Evolutionary conservation across 495 filamentous ascomycete species (phyloP).

Genomic region (Penicillium robsamsonii): DNA sequence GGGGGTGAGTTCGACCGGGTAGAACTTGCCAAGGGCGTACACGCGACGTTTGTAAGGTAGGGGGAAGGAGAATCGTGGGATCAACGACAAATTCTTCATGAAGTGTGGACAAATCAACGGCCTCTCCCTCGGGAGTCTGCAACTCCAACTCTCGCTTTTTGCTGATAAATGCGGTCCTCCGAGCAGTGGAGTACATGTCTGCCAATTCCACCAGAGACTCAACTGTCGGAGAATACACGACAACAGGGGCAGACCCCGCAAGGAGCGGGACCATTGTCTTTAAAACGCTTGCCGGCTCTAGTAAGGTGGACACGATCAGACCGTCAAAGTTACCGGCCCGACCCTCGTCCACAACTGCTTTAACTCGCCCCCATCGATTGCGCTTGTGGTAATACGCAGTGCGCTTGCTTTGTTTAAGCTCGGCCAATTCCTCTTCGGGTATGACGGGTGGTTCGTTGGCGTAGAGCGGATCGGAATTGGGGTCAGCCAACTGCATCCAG

Average conservation of each 20-base stretch:
- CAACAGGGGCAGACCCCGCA: conserved; percentile 75
- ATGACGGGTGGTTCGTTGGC: conserved; percentile 53
- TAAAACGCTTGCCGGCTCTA: conserved; percentile 76
- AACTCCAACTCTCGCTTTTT: conserved; percentile 37
- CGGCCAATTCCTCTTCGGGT: conserved; percentile 53
- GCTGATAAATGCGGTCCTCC: conserved; percentile 69
- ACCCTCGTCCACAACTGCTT: conserved; percentile 66
- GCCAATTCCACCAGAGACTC: conserved; percentile 72
- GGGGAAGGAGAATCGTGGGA: conserved; percentile 75
- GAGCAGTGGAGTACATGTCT: conserved; percentile 75
- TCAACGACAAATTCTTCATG: conserved; percentile 76
- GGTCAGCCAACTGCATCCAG: conserved; percentile 85
- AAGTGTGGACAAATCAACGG: conserved; percentile 45
- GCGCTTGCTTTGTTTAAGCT: conserved; percentile 73
- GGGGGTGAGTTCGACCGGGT: conserved; percentile 86
- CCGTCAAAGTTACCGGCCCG: conserved; percentile 77
- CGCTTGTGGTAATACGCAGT: conserved; percentile 82
- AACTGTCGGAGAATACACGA: conserved; percentile 76
- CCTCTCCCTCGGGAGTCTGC: conserved; percentile 12
- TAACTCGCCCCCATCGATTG: conserved; percentile 69
- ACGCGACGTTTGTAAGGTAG: conserved; percentile 73
- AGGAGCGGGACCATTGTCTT: conserved; percentile 72
- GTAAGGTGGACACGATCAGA: conserved; percentile 72
- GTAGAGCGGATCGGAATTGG: conserved; percentile 68
- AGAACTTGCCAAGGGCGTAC: conserved; percentile 84